Conservation (phyloP, 176 grass and related monocot genomes). For the Lolium multiflorum region DNA sequence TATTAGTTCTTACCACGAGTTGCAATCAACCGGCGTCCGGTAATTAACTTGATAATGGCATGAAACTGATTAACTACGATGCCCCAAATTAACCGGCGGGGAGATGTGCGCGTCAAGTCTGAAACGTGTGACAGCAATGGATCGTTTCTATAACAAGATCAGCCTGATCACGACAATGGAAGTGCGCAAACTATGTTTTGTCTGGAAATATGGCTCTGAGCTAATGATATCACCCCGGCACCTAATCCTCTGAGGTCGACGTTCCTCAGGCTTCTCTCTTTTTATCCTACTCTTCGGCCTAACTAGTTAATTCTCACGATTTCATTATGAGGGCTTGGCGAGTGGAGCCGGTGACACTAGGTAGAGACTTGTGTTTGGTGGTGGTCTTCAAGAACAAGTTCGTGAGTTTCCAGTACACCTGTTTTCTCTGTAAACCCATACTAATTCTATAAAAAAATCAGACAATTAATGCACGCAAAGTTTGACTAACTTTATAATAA, state of each 20-base stretch:
- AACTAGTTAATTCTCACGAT: slow-evolving; percentile 24
- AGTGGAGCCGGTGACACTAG: neutral
- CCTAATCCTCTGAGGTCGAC: slow-evolving; percentile 56
- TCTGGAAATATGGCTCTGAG: neutral
- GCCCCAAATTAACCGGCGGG: slow-evolving; percentile 32
- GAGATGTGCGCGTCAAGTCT: neutral
- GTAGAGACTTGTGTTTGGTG: neutral
- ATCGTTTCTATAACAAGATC: slow-evolving; percentile 27
- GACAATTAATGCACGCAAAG: no score
- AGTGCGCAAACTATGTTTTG: slow-evolving; percentile 27
- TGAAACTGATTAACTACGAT: neutral
- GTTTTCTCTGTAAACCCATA: no score
- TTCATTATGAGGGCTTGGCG: neutral
- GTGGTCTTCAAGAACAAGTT: neutral
- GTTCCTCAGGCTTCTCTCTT: slow-evolving; percentile 19
- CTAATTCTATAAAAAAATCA: no score
- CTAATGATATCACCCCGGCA: slow-evolving; percentile 69
- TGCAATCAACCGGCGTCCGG: neutral
- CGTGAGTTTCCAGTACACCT: neutral
- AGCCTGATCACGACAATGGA: neutral
- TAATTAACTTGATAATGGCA: neutral
- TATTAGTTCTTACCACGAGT: neutral
- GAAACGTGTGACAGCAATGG: slow-evolving; percentile 26
- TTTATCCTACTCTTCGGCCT: slow-evolving; percentile 25
- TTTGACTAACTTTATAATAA: no score